A percentile compares a stretch with the other conserved stretches of the same genome.
These are phyloP conservation scores for Graphilbum fragrans DNA, from an alignment of 2,329 filamentous ascomycete species.

Conservation along the genomic window DNA sequence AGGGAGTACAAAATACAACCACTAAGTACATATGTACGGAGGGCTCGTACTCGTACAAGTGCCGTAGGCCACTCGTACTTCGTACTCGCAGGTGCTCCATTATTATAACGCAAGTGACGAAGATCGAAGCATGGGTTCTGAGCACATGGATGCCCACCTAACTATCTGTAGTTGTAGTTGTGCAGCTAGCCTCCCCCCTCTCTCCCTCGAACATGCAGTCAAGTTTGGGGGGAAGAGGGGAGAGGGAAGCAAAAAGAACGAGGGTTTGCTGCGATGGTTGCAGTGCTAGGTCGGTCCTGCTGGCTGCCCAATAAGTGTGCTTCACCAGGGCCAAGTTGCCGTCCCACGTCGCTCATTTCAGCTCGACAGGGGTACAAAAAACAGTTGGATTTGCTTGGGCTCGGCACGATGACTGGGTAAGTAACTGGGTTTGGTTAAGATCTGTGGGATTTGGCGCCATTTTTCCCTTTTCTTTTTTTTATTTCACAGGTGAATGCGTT, in stretches of 20 bases:
- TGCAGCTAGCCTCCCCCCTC: too few species aligned
- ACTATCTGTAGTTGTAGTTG: too few species aligned
- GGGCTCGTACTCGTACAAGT: too few species aligned
- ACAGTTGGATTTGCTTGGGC: background rate
- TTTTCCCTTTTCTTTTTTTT: background rate
- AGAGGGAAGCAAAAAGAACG: background rate
- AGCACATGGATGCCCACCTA: background rate
- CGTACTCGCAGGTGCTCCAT: background rate
- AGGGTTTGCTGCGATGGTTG: background rate
- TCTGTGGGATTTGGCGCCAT: background rate
- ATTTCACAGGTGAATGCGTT: background rate
- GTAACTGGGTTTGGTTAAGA: background rate
- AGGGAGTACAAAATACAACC: background rate
- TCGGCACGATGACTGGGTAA: background rate
- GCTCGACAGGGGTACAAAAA: slow-evolving; percentile 1
- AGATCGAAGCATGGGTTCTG: background rate
- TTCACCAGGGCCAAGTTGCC: background rate
- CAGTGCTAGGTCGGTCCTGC: background rate
- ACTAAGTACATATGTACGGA: background rate
- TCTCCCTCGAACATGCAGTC: too few species aligned
- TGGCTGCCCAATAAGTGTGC: too few species aligned
- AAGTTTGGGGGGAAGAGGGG: background rate
- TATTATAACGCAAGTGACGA: background rate
- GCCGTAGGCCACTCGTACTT: background rate
- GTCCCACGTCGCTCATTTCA: slow-evolving; percentile 3